Conservation (phyloP, 2,329 filamentous ascomycete genomes). For the Aspergillus persii region DNA sequence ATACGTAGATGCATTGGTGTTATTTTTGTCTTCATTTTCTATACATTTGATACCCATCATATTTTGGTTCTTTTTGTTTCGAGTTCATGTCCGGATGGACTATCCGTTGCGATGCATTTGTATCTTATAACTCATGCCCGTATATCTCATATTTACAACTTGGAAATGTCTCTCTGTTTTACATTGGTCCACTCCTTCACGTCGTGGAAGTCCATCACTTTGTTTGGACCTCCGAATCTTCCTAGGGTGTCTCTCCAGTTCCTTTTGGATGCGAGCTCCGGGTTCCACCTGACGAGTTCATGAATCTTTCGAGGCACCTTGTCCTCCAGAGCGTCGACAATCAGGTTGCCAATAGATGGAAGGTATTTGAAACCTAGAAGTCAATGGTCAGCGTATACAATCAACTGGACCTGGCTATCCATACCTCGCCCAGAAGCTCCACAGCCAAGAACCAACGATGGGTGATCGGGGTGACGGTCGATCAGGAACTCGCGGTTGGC, state of each 20-base stretch:
- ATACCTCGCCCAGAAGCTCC: slow-evolving; percentile 46
- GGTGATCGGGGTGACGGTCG: slow-evolving; percentile 46
- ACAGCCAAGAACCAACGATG: slow-evolving; percentile 47
- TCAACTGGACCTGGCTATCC: not conserved
- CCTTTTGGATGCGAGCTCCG: slow-evolving; percentile 47
- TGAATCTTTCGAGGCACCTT: slow-evolving; percentile 42
- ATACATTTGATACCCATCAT: slow-evolving; percentile 15
- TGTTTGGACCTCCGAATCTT: slow-evolving; percentile 47
- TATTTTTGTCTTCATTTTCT: not conserved
- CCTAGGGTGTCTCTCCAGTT: slow-evolving; percentile 49
- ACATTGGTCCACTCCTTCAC: slow-evolving; percentile 43
- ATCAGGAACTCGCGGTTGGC: slow-evolving; percentile 55
- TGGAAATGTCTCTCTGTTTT: slow-evolving; percentile 15
- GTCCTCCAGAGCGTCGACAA: slow-evolving; percentile 49
- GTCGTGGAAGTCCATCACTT: slow-evolving; percentile 48
- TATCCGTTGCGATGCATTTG: not conserved
- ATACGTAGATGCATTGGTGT: slow-evolving; percentile 6
- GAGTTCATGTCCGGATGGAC: too few relatives aligned
- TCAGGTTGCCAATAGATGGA: slow-evolving; percentile 49
- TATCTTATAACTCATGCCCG: not conserved
- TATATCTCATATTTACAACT: slow-evolving; percentile 8
- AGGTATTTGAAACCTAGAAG: slow-evolving; percentile 52
- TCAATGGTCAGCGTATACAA: not conserved
- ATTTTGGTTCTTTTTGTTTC: not conserved
- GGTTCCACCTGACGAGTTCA: slow-evolving; percentile 50